Evolutionary conservation across 2,329 filamentous ascomycete genomes (phyloP), one percentile per base, ranked within the genome.

Genomic region (Stromatinia cepivora): DNA sequence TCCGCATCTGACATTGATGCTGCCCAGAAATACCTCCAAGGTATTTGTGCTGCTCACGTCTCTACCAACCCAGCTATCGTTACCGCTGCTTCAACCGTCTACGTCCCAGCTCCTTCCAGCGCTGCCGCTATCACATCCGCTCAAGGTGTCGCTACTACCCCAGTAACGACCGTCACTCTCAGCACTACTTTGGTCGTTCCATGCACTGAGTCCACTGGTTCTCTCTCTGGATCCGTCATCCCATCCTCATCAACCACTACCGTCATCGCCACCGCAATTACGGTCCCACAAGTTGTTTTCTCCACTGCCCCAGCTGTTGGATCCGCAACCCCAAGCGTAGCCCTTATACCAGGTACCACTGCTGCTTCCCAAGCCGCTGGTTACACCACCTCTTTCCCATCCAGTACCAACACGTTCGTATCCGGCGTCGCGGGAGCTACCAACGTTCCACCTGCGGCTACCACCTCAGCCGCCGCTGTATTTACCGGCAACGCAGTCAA

Each of bases 11-110:
- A 92, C 78, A 85, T 94, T 75, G 84, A 87, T 67, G 82, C 88
- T 75, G 92, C 93, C 71, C 85, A 95, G 70, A 86, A 87, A 76
- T 97, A 92, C 87, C 90, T 97, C 84, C 90, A 94, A 81, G 94
- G 94, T 61, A 92, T 98, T 81, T 98, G 94, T 83, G 93, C 91
- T 70, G 82, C 86, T 66, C 90, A 90, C 81, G 86, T 92, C 48
- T 83, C 86, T 22, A 76, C 86, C 78, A 97, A 97, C 86, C 93
- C 94, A n/a, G 92, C 85, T 73, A 92, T 98, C 76, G 87, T 92
- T 77, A 96, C 91, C 63, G 88, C 87, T 72, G 88, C 92, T 75
- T 88, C 91, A 34, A 84, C 84, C 52, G 82, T 88, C 15, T 58
- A 69, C 3, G 85, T 84, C 68, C 86, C 90, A 80, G 84, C 87